Base-by-base conservation (phyloP, 495 filamentous ascomycete genomes). In the Xylaria acuta region DNA sequence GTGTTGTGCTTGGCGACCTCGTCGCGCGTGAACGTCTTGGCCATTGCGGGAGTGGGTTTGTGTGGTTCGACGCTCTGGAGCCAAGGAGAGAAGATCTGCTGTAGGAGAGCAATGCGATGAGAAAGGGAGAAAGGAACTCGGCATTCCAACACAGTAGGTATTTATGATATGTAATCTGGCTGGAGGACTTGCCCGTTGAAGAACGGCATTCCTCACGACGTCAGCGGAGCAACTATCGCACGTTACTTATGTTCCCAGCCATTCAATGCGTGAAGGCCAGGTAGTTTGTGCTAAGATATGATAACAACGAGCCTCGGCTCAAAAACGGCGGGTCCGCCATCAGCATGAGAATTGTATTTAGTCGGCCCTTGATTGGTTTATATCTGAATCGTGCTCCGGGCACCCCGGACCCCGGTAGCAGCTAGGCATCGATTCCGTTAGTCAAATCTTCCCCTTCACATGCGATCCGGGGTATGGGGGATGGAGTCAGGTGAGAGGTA, bases 1-100 rank as follows among this genome's bases (percentile, higher is more conserved):
- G 89, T 92, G 84, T 93, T 95, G 85, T 98, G 92, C 82, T 90
- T 87, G 62, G 91, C 90, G 76, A 97, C 92, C 73, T 91, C 89
- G 32, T 86, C 89, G 80, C 93, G 93, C 59, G 92, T 92, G 78
- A 94, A 86, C 34, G 86, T 85, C 78, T 85, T 79, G 71, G 81
- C 75, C 75, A 77, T 75, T 20, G 75, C 72, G 56, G 12, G 58
- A 16, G 45, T 45, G 58, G 30, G 14, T 25, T 51, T 53, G 12
- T n/a, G 1, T 8, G 51, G 22, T 45, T 30, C 9, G 6, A 49
- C 56, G 9, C 65, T 40, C 20, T 22, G 8, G 36, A 40, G 25
- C 11, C 9, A 32, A 27, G 27, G 25, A 36, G 14, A 36, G 14
- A 34, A 60, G 32, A 20, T 38, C 58, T 60, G 32, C 2, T 38